Percentiles rank a stretch among this genome's conserved stretches.
Conservation (phyloP, 2,329 filamentous ascomycete genomes). For the Biscogniauxia mediterranea region DNA sequence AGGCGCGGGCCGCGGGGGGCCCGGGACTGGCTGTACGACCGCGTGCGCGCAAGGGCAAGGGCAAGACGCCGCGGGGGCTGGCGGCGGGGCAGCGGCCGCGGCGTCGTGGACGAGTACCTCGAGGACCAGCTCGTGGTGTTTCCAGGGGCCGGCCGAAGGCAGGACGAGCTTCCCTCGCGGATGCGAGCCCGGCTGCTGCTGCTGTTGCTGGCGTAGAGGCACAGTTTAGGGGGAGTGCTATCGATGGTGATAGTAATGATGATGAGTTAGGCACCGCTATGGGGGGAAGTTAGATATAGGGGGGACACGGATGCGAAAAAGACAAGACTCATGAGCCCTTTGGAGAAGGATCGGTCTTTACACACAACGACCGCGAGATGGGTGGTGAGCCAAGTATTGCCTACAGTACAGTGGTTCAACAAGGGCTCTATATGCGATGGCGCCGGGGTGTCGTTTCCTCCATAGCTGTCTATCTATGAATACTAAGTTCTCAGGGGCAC, state of each 20-base stretch:
- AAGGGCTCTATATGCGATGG: constrained; percentile 45
- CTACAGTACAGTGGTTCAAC: constrained; percentile 48
- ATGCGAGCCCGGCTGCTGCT: too few species aligned
- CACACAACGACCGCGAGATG: constrained; percentile 61
- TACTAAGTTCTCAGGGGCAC: background rate
- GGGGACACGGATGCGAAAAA: constrained; percentile 34
- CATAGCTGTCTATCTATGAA: background rate
- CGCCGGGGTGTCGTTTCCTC: constrained; percentile 19
- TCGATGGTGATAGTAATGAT: too few species aligned
- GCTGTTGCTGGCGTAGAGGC: constrained; percentile 2
- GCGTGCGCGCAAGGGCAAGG: constrained; percentile 41
- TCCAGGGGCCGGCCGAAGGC: constrained; percentile 57
- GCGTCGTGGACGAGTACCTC: constrained; percentile 54
- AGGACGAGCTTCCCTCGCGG: constrained; percentile 44
- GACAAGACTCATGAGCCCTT: constrained; percentile 50
- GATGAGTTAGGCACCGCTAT: constrained; percentile 11
- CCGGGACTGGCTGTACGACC: constrained; percentile 43
- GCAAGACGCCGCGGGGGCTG: constrained; percentile 37
- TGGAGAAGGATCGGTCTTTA: constrained; percentile 53
- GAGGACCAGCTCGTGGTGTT: constrained; percentile 62
- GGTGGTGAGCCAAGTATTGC: constrained; percentile 53
- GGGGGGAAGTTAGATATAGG: constrained; percentile 19
- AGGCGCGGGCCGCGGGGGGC: constrained; percentile 47
- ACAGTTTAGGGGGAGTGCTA: constrained; percentile 21
- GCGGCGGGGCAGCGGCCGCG: constrained; percentile 35